Evolutionary conservation across 768 basidiomycete species (phyloP).

Genomic region (Boletus tomentosulus): DNA sequence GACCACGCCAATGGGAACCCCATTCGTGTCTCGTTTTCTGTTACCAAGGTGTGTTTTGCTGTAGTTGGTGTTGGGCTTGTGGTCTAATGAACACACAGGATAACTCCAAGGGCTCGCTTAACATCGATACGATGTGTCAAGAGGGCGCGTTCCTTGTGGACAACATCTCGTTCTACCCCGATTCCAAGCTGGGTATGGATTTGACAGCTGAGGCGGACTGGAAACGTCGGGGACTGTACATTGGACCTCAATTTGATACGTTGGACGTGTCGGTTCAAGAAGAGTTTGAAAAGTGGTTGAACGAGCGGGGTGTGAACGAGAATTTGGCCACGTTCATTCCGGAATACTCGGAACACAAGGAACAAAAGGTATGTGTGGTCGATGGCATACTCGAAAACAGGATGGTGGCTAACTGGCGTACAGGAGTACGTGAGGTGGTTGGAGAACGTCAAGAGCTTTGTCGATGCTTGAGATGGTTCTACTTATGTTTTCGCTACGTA

Average conservation of each 20-base stretch:
- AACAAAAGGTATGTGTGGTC: conserved; percentile 67
- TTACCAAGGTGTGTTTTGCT: conserved; percentile 65
- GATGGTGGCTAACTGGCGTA: conserved; percentile 8
- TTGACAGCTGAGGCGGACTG: conserved; percentile 89
- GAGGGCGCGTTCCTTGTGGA: conserved; percentile 82
- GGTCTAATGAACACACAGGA: conserved; percentile 32
- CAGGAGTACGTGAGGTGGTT: conserved; percentile 95
- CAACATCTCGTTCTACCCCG: conserved; percentile 82
- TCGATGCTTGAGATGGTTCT: conserved; percentile 49
- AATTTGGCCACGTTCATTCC: conserved; percentile 81
- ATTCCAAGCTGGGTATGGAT: conserved; percentile 66
- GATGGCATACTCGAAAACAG: background rate
- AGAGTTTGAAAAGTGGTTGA: conserved; percentile 85
- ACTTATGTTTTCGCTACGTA: background rate
- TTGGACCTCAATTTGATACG: conserved; percentile 92
- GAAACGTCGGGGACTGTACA: conserved; percentile 87
- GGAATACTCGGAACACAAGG: conserved; percentile 85
- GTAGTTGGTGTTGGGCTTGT: background rate
- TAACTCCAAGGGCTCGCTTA: conserved; percentile 59
- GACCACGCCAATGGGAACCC: conserved; percentile 48
- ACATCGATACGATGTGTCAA: conserved; percentile 73
- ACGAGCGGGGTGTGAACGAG: conserved; percentile 87
- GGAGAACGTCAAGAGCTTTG: conserved; percentile 72
- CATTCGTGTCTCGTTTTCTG: conserved; percentile 73
- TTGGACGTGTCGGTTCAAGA: conserved; percentile 86